phyloP scores from a whole-genome alignment of 129 eudicot species.

The Logfia minima region DNA sequence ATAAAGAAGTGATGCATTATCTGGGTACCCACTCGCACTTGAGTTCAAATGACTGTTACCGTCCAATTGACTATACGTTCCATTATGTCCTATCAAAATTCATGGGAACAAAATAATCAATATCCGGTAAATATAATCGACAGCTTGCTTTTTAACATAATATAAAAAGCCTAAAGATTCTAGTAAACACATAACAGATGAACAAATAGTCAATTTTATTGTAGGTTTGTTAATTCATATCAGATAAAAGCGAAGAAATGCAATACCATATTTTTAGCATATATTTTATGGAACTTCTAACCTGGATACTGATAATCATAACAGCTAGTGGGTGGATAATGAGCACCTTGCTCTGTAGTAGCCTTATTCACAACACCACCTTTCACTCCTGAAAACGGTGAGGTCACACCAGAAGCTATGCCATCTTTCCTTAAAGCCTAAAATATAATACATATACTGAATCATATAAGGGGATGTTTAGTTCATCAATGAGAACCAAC shows the following conservation, averaged over 20 bases:
- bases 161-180: background rate
- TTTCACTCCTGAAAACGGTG: conserved; percentile 36
- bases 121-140: background rate
- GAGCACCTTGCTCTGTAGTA: conserved; percentile 44
- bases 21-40: conserved; percentile 45
- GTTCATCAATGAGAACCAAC: background rate
- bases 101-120: background rate
- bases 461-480: background rate
- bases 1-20: conserved; percentile 52
- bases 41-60: conserved; percentile 37
- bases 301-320: conserved; percentile 76
- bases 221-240: background rate
- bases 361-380: conserved; percentile 39
- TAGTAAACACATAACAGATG: too few relatives aligned
- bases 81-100: conserved; percentile 52
- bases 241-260: background rate
- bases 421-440: conserved; percentile 54
- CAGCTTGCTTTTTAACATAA: background rate
- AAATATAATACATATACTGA: background rate
- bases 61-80: conserved; percentile 46
- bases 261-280: background rate
- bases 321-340: conserved; percentile 50
- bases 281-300: conserved; percentile 26
- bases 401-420: conserved; percentile 28
- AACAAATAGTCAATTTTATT: too few relatives aligned